phyloP scores from a whole-genome alignment of 192 early-diverging fungal genomes.

The Obelidium mucronatum region DNA sequence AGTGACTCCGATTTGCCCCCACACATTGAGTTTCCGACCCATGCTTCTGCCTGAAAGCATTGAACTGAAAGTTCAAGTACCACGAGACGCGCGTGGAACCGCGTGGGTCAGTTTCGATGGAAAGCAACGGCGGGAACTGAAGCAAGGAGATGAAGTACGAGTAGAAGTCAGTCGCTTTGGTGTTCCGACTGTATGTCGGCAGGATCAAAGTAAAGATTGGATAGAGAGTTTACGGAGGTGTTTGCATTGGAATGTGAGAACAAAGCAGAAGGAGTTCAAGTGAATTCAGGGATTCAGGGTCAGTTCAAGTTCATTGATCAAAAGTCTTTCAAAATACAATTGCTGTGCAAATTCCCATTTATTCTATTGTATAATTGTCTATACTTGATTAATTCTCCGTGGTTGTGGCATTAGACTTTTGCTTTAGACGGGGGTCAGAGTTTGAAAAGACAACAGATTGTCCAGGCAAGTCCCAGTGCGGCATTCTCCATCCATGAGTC shows the following conservation, averaged over 20 bases:
- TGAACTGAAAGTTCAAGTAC: conserved; percentile 91
- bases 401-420: neutral
- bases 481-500: neutral
- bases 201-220: conserved; percentile 83
- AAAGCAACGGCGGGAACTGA: conserved; percentile 85
- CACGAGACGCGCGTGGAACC: conserved; percentile 79
- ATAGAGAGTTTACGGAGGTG: conserved; percentile 86
- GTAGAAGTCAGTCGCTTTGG: conserved; percentile 88
- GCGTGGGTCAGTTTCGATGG: conserved; percentile 95
- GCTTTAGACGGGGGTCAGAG: neutral
- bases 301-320: neutral
- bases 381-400: no score
- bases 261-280: conserved; percentile 81
- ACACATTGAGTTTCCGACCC: conserved; percentile 81
- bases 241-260: conserved; percentile 93
- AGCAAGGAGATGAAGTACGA: conserved; percentile 89
- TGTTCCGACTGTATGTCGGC: conserved; percentile 86
- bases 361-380: neutral
- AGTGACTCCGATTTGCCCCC: conserved; percentile 68
- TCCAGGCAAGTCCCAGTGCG: neutral
- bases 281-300: neutral
- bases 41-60: conserved; percentile 94
- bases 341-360: neutral
- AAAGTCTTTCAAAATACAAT: neutral
- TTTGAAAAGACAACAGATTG: neutral